Base-by-base conservation (phyloP, 78 protist species). In the Dictyostelium capitatum region DNA sequence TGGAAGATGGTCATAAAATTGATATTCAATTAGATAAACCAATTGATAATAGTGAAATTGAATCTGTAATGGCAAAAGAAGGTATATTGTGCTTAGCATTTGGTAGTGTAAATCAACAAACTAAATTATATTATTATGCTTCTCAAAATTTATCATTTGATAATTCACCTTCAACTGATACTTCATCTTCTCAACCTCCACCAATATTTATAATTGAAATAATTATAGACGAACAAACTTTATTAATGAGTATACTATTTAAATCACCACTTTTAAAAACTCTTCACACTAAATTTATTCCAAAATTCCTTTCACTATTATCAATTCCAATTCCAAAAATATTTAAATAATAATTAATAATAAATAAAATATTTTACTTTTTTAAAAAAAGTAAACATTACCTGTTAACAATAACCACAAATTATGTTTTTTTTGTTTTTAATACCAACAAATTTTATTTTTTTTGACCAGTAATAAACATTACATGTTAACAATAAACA, bases 301-400 rank as follows among this genome's bases (percentile, higher is more conserved):
- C 93, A n/a, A 41, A 72, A 50, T 77, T 87, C 14, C 9, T 87
- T 19, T 64, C 79, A 23, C 28, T 57, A 0, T 50, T 87, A 23
- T 87, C 93, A 77, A 74, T 75, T 4, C n/a, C 54, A 41, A 87
- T 87, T 10, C 83, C 92, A 83, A 81, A 62, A 12, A 81, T 65
- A n/a, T 81, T 43, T 43, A 23, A 81, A 48, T 32, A 65, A 62
- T 10, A 62, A 62, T 23, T 25, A 25, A 62, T 62, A 25, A 62
- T 62, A 62, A 62, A 20, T 20, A 25, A 67, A 67, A 57, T 3
- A 37, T n/a, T n/a, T n/a, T n/a, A n/a, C n/a, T n/a, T n/a, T n/a
- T n/a, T n/a, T n/a, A n/a, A n/a, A n/a, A n/a, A n/a, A n/a, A n/a
- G n/a, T n/a, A n/a, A 37, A 37, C 43, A 1, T 37, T 37, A 37